A percentile compares a stretch with the other conserved stretches of the same genome.
phyloP scores from a whole-genome alignment of 805 yeast genomes.

The Spathaspora passalidarum region DNA sequence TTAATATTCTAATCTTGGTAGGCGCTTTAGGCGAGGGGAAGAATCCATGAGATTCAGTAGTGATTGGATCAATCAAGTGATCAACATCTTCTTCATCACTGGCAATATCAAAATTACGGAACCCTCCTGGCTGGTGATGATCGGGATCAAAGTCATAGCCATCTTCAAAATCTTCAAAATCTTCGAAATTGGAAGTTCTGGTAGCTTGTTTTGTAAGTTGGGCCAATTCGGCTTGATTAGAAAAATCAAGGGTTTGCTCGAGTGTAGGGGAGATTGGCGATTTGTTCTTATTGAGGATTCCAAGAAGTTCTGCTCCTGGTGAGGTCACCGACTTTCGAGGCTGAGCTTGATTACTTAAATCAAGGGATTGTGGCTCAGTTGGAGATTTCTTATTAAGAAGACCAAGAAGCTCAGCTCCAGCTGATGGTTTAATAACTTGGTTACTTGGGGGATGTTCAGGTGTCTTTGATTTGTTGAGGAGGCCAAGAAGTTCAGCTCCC shows the following conservation, averaged over 20 bases:
- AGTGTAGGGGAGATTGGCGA: not conserved
- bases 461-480: constrained; percentile 1
- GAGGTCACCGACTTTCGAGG: not conserved
- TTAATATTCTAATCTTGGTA: constrained; percentile 20
- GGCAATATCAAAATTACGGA: constrained; percentile 27
- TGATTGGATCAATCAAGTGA: constrained; percentile 7
- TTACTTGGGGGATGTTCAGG: not conserved
- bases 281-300: constrained; percentile 1
- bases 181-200: constrained; percentile 21
- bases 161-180: constrained; percentile 33
- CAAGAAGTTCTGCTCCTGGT: constrained; percentile 1
- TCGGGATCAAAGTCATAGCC: constrained; percentile 27
- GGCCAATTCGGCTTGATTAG: constrained; percentile 1
- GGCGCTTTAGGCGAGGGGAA: not conserved
- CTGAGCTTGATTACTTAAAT: too few relatives aligned
- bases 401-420: constrained; percentile 4
- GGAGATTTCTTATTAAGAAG: not conserved
- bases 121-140: constrained; percentile 7
- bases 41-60: constrained; percentile 1
- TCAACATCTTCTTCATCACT: constrained; percentile 35
- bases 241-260: constrained; percentile 1
- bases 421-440: too few relatives aligned
- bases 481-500: constrained; percentile 1
- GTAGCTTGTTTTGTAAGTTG: constrained; percentile 12
- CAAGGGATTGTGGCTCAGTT: not conserved